Percentiles rank a stretch among this genome's conserved stretches.
Evolutionary conservation across 441 rosid species (phyloP).

Genomic region (Adansonia madagascariensis): DNA sequence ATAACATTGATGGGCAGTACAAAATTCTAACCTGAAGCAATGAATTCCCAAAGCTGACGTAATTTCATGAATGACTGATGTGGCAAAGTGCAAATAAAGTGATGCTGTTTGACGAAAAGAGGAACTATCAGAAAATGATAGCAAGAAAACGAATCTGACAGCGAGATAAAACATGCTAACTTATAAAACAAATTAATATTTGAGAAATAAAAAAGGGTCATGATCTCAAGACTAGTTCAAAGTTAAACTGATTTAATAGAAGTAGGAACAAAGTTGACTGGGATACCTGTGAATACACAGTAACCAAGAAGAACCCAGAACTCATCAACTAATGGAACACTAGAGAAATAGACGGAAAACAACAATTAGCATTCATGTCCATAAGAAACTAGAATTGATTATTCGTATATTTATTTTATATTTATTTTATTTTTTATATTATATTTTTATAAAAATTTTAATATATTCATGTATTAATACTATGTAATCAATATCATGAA

Average conservation of each 20-base stretch:
- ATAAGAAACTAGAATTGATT: not conserved
- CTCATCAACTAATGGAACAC: conserved; percentile 90
- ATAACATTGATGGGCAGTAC: not conserved
- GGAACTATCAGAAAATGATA: conserved; percentile 29
- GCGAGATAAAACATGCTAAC: not conserved
- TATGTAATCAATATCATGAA: not conserved
- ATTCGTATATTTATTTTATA: not conserved
- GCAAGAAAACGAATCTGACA: too few species aligned
- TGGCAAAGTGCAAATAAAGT: conserved; percentile 83
- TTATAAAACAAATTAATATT: not conserved
- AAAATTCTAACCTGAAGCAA: conserved; percentile 85
- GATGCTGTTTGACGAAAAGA: conserved; percentile 49
- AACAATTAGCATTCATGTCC: conserved; percentile 10
- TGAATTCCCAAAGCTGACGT: conserved; percentile 85
- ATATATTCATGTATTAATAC: not conserved
- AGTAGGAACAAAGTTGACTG: not conserved
- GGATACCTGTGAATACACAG: conserved; percentile 71
- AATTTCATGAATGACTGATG: conserved; percentile 91
- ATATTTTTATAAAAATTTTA: not conserved
- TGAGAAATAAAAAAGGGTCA: not conserved
- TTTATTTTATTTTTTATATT: not conserved
- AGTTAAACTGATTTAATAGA: not conserved
- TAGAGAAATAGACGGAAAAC: conserved; percentile 36
- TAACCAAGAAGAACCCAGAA: conserved; percentile 94
- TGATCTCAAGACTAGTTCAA: not conserved